Evolutionary conservation across 2,329 filamentous ascomycete species (phyloP).

Genomic region (Trichophyton simii): DNA sequence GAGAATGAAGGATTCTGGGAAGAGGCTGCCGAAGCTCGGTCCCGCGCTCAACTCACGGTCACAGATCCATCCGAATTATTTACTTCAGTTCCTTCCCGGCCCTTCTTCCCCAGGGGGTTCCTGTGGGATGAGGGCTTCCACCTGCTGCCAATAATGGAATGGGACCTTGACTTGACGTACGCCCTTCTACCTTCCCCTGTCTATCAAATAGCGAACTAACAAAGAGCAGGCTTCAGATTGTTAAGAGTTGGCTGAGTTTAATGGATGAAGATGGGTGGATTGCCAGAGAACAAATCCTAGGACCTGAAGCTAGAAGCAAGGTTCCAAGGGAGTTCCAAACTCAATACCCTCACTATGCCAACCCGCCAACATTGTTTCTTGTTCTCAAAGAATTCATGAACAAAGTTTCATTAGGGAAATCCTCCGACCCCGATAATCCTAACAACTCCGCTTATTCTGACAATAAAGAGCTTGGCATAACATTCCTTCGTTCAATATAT

Average conservation of each 20-base stretch:
- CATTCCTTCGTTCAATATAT: conserved; percentile 66
- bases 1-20: conserved; percentile 94
- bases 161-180: conserved; percentile 74
- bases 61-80: conserved; percentile 83
- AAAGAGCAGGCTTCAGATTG: conserved; percentile 52
- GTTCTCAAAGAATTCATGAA: conserved; percentile 74
- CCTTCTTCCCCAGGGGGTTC: conserved; percentile 94
- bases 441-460: conserved; percentile 55
- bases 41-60: conserved; percentile 51
- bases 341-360: conserved; percentile 95
- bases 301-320: conserved; percentile 82
- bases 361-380: conserved; percentile 88
- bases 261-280: conserved; percentile 99
- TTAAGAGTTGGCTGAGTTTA: conserved; percentile 89
- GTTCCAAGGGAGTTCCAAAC: conserved; percentile 86
- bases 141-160: conserved; percentile 77
- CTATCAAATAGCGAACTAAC: conserved; percentile 13
- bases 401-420: conserved; percentile 48
- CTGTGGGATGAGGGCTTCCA: conserved; percentile 98
- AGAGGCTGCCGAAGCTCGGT: conserved; percentile 68
- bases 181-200: conserved; percentile 15
- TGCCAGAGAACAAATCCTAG: conserved; percentile 86
- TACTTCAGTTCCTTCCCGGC: conserved; percentile 78
- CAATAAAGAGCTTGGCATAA: conserved; percentile 53
- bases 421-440: conserved; percentile 26